Evolutionary conservation across 73 alveolate genomes (phyloP).

Genomic region (Uronychia setigera): DNA sequence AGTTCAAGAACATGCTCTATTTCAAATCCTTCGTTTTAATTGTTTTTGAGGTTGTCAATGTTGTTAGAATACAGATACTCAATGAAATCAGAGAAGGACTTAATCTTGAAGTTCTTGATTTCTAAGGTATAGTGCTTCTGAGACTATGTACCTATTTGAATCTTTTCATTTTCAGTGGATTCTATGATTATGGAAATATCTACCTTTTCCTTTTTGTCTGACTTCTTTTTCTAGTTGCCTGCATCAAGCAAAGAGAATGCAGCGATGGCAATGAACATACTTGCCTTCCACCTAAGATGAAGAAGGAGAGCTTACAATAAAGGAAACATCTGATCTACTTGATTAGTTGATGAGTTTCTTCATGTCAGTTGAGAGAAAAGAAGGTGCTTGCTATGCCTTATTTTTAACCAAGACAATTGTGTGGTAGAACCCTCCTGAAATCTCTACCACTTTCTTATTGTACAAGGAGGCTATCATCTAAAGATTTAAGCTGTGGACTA

Average conservation of each 20-base stretch:
- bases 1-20: slow-evolving; percentile 43
- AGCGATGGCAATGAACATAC: slow-evolving; percentile 56
- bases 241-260: slow-evolving; percentile 55
- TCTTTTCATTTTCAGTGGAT: slow-evolving; percentile 11
- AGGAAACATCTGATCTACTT: slow-evolving; percentile 55
- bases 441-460: slow-evolving; percentile 48
- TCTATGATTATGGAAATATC: slow-evolving; percentile 3
- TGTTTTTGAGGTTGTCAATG: slow-evolving; percentile 26
- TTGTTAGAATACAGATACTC: slow-evolving; percentile 53
- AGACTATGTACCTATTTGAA: slow-evolving; percentile 23
- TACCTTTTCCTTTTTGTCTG: slow-evolving; percentile 17
- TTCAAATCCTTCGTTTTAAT: slow-evolving; percentile 34
- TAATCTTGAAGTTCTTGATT: slow-evolving; percentile 10
- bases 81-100: slow-evolving; percentile 31
- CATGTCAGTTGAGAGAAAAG: slow-evolving; percentile 47
- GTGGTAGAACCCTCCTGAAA: slow-evolving; percentile 73
- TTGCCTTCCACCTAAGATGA: slow-evolving; percentile 23
- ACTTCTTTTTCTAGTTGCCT: slow-evolving; percentile 32
- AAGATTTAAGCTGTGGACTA: neutral
- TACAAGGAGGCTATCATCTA: slow-evolving; percentile 16
- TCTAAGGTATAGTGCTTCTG: slow-evolving; percentile 40
- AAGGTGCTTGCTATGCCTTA: slow-evolving; percentile 18
- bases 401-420: slow-evolving; percentile 47
- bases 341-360: slow-evolving; percentile 51
- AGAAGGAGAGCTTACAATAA: slow-evolving; percentile 9